Evolutionary conservation across 2,329 filamentous ascomycete species (phyloP).

Genomic region (Xylaria multiplex): DNA sequence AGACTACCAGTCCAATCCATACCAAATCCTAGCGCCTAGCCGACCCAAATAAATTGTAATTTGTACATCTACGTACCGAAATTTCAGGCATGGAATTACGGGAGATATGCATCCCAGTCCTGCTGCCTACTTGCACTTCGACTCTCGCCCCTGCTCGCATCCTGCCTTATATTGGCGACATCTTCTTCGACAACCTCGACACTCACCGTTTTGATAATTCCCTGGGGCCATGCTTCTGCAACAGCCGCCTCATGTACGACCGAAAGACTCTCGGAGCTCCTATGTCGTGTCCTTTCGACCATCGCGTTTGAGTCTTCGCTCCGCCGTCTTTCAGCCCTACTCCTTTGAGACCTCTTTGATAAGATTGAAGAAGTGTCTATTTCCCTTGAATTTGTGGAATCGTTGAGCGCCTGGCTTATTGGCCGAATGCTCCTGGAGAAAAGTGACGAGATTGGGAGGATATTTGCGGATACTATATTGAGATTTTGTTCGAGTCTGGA

Average conservation of each 20-base stretch:
- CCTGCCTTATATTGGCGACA: slow-evolving; percentile 42
- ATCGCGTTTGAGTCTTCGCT: slow-evolving; percentile 43
- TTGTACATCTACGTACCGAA: background rate
- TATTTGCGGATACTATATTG: slow-evolving; percentile 52
- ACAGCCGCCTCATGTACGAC: slow-evolving; percentile 33
- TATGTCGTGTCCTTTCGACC: slow-evolving; percentile 43
- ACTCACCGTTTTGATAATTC: slow-evolving; percentile 54
- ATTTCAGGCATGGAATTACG: slow-evolving; percentile 1
- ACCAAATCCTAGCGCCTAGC: background rate
- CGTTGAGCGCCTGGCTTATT: slow-evolving; percentile 39
- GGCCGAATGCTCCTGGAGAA: slow-evolving; percentile 41
- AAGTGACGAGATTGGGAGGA: slow-evolving; percentile 50
- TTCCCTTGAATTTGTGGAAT: slow-evolving; percentile 32
- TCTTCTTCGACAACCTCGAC: slow-evolving; percentile 52
- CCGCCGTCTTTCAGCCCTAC: slow-evolving; percentile 34
- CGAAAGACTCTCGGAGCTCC: slow-evolving; percentile 35
- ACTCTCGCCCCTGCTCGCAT: slow-evolving; percentile 25
- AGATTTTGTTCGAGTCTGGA: slow-evolving; percentile 52
- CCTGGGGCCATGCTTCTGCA: slow-evolving; percentile 47
- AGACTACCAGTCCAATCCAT: too few species aligned
- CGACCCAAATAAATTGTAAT: background rate
- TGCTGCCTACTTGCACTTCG: slow-evolving; percentile 28
- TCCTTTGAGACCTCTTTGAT: slow-evolving; percentile 35
- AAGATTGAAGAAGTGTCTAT: slow-evolving; percentile 38
- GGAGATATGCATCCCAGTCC: slow-evolving; percentile 37